These are phyloP conservation scores for Byssochlamys sp. DNA, from an alignment of 2,329 filamentous ascomycete species.

Conservation along the genomic window DNA sequence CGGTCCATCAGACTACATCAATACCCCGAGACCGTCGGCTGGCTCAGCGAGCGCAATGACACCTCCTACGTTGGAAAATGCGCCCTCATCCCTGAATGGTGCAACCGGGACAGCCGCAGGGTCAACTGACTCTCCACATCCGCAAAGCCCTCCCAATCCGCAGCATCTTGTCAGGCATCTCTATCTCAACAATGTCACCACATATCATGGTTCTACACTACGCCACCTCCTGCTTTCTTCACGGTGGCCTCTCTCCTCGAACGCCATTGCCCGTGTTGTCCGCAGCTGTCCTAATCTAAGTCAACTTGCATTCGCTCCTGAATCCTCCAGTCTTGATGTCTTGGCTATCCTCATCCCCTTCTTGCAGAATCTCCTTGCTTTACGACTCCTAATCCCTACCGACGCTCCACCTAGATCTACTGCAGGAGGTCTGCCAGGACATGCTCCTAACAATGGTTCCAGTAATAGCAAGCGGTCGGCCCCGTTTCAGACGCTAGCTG, in stretches of 20 bases:
- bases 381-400: constrained; percentile 33
- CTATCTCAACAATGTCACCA: constrained; percentile 44
- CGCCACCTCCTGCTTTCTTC: constrained; percentile 49
- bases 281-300: constrained; percentile 49
- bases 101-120: constrained; percentile 16
- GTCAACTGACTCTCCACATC: constrained; percentile 8
- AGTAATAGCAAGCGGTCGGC: not conserved
- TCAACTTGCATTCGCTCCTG: constrained; percentile 47
- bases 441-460: not conserved
- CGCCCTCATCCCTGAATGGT: not conserved
- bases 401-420: constrained; percentile 5
- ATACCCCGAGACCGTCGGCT: constrained; percentile 17
- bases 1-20: constrained; percentile 21
- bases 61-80: constrained; percentile 16
- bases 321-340: constrained; percentile 31
- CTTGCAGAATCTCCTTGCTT: constrained; percentile 29
- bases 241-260: constrained; percentile 44
- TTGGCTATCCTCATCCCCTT: constrained; percentile 31
- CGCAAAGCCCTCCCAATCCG: constrained; percentile 13
- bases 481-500: constrained; percentile 18
- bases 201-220: constrained; percentile 43
- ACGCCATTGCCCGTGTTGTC: constrained; percentile 43
- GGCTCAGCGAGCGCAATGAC: constrained; percentile 17
- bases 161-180: constrained; percentile 30
- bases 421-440: not conserved